Percentiles rank a stretch among this genome's conserved stretches.
Evolutionary conservation across 139 green algal species (phyloP).

Genomic region (Cymbomonas tetramitiformis): DNA sequence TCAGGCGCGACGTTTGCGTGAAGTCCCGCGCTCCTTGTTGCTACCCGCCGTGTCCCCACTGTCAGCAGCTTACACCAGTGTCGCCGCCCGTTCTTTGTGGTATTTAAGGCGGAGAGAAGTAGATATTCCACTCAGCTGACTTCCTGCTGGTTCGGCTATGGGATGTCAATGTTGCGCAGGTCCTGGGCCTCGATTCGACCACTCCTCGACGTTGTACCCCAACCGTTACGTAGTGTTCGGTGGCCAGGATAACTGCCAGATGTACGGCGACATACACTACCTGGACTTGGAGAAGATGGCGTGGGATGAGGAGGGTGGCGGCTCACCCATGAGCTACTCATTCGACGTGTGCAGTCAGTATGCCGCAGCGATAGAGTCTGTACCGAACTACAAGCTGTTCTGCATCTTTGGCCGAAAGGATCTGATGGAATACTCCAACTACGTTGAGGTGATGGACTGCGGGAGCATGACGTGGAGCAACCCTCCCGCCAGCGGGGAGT

Average conservation of each 20-base stretch:
- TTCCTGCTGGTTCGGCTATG: slow-evolving; percentile 57
- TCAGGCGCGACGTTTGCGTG: no score
- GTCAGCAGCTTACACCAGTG: no score
- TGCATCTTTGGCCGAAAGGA: slow-evolving; percentile 60
- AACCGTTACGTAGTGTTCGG: slow-evolving; percentile 56
- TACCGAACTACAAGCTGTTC: slow-evolving; percentile 76
- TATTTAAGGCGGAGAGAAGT: no score
- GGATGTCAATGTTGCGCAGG: background rate
- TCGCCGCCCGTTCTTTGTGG: no score
- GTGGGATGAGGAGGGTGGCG: slow-evolving; percentile 35
- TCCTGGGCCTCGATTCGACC: slow-evolving; percentile 22
- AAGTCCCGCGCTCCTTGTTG: no score
- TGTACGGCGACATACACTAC: slow-evolving; percentile 54
- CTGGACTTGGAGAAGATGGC: slow-evolving; percentile 52
- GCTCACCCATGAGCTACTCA: background rate
- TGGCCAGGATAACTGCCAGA: slow-evolving; percentile 50
- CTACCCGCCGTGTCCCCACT: no score
- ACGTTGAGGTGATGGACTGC: slow-evolving; percentile 62
- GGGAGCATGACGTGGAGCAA: slow-evolving; percentile 51
- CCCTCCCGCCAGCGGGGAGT: slow-evolving; percentile 14
- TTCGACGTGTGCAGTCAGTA: slow-evolving; percentile 59
- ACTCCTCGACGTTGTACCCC: slow-evolving; percentile 36
- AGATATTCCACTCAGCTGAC: no score
- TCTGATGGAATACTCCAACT: slow-evolving; percentile 56
- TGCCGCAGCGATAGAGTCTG: slow-evolving; percentile 53